Conservation (phyloP, 2,329 filamentous ascomycete genomes). For the Aurifilum marmelostoma region DNA sequence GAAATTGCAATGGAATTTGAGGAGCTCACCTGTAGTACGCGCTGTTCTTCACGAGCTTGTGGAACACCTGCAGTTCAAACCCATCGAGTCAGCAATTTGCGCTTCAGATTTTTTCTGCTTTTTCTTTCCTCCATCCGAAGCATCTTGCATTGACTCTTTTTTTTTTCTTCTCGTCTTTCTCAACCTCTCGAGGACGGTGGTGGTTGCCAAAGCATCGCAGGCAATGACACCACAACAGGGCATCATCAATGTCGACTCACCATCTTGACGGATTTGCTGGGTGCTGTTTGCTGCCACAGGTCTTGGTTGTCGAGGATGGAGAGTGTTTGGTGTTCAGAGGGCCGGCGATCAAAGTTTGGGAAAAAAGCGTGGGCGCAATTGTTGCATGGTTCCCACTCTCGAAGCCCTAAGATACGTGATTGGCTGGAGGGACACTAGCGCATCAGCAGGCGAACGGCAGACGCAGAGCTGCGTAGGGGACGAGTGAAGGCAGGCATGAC, state of each 20-base stretch:
- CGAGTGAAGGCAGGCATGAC: conserved; percentile 6
- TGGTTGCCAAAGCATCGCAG: conserved; percentile 17
- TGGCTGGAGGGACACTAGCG: conserved; percentile 8
- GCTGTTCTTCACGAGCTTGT: conserved; percentile 96
- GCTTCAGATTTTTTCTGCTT: conserved; percentile 73
- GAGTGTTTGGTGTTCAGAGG: conserved; percentile 17
- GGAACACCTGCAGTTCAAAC: conserved; percentile 71
- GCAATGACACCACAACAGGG: not conserved
- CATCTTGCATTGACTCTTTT: conserved; percentile 90
- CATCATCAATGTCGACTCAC: conserved; percentile 57
- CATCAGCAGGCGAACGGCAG: conserved; percentile 14
- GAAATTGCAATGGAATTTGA: not conserved
- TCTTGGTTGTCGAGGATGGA: conserved; percentile 40
- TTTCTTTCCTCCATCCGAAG: conserved; percentile 73
- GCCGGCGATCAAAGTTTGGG: not conserved
- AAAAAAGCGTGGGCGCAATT: conserved; percentile 13
- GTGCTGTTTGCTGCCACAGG: conserved; percentile 40
- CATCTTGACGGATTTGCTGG: conserved; percentile 66
- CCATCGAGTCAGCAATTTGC: conserved; percentile 99
- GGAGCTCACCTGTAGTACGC: conserved; percentile 93
- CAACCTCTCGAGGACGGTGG: not conserved
- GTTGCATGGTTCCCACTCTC: not conserved
- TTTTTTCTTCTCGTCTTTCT: conserved; percentile 26
- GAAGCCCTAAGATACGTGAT: conserved; percentile 14
- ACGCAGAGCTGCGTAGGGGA: conserved; percentile 21